phyloP scores from a whole-genome alignment of 257 asterid species.

The Parsonsia alboflavescens region DNA sequence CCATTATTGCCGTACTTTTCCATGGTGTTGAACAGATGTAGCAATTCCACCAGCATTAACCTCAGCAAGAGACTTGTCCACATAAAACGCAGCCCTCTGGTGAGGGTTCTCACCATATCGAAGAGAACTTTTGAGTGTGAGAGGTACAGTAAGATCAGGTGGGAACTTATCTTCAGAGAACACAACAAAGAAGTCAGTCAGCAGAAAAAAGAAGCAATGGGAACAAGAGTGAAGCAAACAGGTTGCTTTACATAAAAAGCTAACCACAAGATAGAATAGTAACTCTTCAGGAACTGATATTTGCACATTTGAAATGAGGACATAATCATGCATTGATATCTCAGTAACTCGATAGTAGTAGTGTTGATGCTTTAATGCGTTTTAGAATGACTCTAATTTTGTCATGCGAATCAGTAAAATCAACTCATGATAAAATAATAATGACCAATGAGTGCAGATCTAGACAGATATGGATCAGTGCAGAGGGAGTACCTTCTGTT shows the following conservation, averaged over 20 bases:
- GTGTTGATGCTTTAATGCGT: background rate
- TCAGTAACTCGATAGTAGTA: background rate
- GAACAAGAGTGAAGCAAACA: background rate
- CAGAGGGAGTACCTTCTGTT: slow-evolving; percentile 50
- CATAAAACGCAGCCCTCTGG: slow-evolving; percentile 93
- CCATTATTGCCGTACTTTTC: slow-evolving; percentile 52
- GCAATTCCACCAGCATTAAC: slow-evolving; percentile 95
- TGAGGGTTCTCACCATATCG: slow-evolving; percentile 99
- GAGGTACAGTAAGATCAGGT: slow-evolving; percentile 65
- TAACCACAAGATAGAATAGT: background rate
- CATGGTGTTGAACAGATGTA: slow-evolving; percentile 84
- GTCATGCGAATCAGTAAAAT: background rate
- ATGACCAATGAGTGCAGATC: slow-evolving; percentile 4
- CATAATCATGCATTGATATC: background rate
- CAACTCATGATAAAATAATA: background rate
- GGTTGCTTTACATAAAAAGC: background rate
- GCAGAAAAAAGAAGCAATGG: background rate
- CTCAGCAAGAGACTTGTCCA: slow-evolving; percentile 88
- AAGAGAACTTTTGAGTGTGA: slow-evolving; percentile 73
- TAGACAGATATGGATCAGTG: slow-evolving; percentile 6
- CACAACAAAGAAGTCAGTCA: slow-evolving; percentile 4
- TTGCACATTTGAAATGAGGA: background rate
- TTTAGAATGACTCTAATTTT: background rate
- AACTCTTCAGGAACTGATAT: background rate
- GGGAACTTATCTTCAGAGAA: slow-evolving; percentile 64